phyloP scores from a whole-genome alignment of 106 monocot species.

The Chionographis japonica region DNA sequence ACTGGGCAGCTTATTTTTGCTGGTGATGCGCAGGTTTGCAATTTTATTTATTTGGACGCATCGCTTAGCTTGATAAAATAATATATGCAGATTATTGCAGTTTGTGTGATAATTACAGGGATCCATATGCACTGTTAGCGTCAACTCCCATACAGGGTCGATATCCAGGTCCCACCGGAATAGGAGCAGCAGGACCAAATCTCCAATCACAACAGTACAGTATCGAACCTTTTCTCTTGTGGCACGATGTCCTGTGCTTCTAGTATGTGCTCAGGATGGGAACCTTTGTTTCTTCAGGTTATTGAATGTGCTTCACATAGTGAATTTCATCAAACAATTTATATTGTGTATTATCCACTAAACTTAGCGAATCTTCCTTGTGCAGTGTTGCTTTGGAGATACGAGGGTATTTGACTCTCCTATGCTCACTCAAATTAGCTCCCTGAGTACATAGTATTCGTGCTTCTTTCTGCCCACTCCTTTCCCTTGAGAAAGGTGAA shows the following conservation, averaged over 20 bases:
- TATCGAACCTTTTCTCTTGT: conserved; percentile 92
- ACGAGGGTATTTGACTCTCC: conserved; percentile 75
- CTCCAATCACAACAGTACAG: conserved; percentile 73
- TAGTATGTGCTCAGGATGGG: conserved; percentile 87
- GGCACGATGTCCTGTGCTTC: conserved; percentile 79
- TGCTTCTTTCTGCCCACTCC: conserved; percentile 91
- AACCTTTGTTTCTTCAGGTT: conserved; percentile 90
- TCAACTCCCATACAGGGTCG: conserved; percentile 81
- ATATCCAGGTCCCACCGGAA: conserved; percentile 86
- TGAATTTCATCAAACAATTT: background rate
- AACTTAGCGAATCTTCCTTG: conserved; percentile 1
- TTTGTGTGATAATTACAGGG: conserved; percentile 57
- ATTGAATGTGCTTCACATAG: background rate
- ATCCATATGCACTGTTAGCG: conserved; percentile 67
- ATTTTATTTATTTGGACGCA: conserved; percentile 3
- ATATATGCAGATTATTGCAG: conserved; percentile 18
- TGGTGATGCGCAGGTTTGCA: conserved; percentile 78
- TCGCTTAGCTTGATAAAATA: conserved; percentile 11
- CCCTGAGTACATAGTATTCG: conserved; percentile 62
- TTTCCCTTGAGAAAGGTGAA: conserved; percentile 97
- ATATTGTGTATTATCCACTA: background rate
- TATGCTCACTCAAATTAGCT: conserved; percentile 85
- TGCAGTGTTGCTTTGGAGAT: conserved; percentile 79
- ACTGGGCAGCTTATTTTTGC: conserved; percentile 86
- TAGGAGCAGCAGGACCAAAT: conserved; percentile 63